Evolutionary conservation across 2,329 filamentous ascomycete species (phyloP), one percentile per base, ranked within the genome.

Genomic region (Talaromyces rugulosus): DNA sequence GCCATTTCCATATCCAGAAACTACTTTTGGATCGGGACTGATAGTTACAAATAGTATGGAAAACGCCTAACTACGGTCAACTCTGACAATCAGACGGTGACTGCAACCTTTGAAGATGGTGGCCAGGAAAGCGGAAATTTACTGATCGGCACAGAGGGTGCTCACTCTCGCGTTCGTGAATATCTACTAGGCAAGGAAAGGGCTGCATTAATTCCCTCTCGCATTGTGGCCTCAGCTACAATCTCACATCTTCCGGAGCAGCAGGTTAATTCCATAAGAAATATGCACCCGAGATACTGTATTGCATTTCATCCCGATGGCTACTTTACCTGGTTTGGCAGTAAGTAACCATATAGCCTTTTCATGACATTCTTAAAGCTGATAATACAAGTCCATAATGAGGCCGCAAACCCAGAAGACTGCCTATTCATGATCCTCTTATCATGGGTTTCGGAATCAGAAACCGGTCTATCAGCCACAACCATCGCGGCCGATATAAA

Each of bases 121-220:
- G 58, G 47, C 31, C 50, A 31, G 34, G 63, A 58, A 50, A 58
- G 18, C 3, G 63, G 61, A 55, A 52, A 61, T 51, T 23, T 65
- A 14, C 18, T 65, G 12, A 65, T 65, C 50, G 62, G 63, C 16
- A 33, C 63, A 30, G 63, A 65, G 47, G 63, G 63, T 30, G 63
- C 63, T 14, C 63, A 61, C 58, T 65, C 63, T 23, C 31, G 50
- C 7, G 61, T 63, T 27, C 63, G 63, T 14, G 58, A 65, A 56
- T 57, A 44, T 34, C 36, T 65, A 28, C 18, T 65, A 7, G 63
- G 63, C n/a, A 60, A 60, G 30, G 57, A 60, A 40, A 62, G 50
- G 55, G 63, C 63, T 14, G 52, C 63, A 27, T 44, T 65, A 16
- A 58, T 36, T 27, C 57, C 58, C 23, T 42, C 52, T 5, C 57